These are phyloP conservation scores for Fusarium nygamai DNA, from an alignment of 2,329 filamentous ascomycete species.

Conservation along the genomic window DNA sequence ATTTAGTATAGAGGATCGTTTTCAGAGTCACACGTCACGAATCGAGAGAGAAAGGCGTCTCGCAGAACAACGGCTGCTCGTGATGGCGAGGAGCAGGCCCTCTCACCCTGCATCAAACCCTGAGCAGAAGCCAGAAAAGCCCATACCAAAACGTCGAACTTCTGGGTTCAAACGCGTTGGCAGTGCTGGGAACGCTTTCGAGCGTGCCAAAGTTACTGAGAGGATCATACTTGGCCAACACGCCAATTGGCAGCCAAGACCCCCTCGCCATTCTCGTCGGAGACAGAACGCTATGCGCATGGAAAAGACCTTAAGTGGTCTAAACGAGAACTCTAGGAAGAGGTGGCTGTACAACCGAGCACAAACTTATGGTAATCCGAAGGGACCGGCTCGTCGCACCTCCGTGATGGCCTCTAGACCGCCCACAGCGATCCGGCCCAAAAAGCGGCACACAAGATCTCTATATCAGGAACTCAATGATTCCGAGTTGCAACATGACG, in stretches of 20 bases:
- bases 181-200: conserved; percentile 12
- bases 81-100: not conserved
- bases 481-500: not conserved
- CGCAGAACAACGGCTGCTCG: not conserved
- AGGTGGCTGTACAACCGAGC: not conserved
- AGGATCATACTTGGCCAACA: not conserved
- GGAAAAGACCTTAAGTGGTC: not conserved
- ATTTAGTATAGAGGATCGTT: not conserved
- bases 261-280: not conserved
- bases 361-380: not conserved
- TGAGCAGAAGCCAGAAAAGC: not conserved
- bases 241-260: not conserved
- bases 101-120: not conserved
- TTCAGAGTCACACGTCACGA: not conserved
- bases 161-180: not conserved
- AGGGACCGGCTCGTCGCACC: not conserved
- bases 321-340: not conserved
- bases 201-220: not conserved
- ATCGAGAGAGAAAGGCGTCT: not conserved
- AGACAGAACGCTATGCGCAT: not conserved
- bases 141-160: too few relatives aligned
- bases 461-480: not conserved
- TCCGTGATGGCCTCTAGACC: not conserved
- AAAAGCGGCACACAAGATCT: not conserved
- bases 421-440: too few relatives aligned